Percentiles rank a stretch among this genome's conserved stretches.
These are phyloP conservation scores for Pezicula rhizophila DNA, from an alignment of 2,329 filamentous ascomycete species.

Conservation along the genomic window DNA sequence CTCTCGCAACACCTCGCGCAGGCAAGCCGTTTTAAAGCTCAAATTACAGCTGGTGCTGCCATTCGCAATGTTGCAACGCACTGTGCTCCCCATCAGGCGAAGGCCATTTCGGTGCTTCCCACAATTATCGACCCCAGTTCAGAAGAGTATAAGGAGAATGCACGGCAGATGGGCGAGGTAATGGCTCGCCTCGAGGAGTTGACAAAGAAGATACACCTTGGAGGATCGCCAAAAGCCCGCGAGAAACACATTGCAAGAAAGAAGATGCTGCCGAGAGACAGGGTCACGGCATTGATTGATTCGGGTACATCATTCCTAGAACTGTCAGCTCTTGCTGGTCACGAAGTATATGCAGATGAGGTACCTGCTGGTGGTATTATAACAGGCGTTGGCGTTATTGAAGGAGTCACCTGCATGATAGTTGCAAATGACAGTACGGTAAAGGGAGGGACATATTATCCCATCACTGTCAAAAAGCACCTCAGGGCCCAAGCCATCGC, in stretches of 20 bases:
- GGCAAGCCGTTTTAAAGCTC: conserved; percentile 24
- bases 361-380: conserved; percentile 88
- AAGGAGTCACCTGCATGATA: conserved; percentile 87
- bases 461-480: conserved; percentile 97
- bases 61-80: conserved; percentile 58
- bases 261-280: conserved; percentile 92
- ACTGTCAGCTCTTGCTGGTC: conserved; percentile 83
- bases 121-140: conserved; percentile 72
- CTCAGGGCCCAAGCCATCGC: conserved; percentile 86
- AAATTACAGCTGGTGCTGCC: conserved; percentile 9
- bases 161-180: conserved; percentile 67
- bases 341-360: conserved; percentile 79
- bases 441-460: conserved; percentile 95
- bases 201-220: conserved; percentile 65
- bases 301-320: conserved; percentile 87
- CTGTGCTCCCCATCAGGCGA: conserved; percentile 73
- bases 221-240: conserved; percentile 74
- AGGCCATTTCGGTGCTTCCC: conserved; percentile 74
- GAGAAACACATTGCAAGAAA: conserved; percentile 82
- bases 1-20: conserved; percentile 38
- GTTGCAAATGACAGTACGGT: conserved; percentile 96
- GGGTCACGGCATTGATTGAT: conserved; percentile 81
- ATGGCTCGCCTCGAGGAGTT: conserved; percentile 63
- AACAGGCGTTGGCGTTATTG: conserved; percentile 82
- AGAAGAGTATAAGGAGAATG: conserved; percentile 76